Conservation (phyloP, 306 rosid species). For the Acacia acuminata region DNA sequence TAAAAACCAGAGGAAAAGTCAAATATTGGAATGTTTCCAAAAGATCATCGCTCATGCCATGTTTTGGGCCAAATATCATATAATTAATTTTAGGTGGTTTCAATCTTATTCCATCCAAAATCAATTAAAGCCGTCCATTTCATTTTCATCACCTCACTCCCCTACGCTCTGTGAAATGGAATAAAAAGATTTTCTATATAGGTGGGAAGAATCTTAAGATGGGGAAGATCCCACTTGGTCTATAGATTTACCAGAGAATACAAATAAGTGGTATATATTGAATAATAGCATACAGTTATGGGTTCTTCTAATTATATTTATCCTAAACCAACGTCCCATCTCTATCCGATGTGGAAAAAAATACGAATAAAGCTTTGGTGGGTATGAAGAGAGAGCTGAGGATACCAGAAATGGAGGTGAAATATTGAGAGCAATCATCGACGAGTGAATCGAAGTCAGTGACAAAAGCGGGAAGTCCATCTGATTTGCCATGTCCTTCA, state of each 20-base stretch:
- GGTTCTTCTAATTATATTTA: too few species aligned
- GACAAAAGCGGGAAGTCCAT: conserved; percentile 60
- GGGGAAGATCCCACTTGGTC: too few species aligned
- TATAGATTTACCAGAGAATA: too few species aligned
- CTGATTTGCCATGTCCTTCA: conserved; percentile 95
- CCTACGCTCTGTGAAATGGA: neutral
- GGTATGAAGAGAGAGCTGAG: neutral
- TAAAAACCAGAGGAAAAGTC: neutral
- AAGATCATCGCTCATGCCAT: neutral
- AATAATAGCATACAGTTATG: too few species aligned
- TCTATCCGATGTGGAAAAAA: too few species aligned
- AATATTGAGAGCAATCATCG: conserved; percentile 57
- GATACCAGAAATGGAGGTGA: conserved; percentile 59
- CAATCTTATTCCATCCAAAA: neutral
- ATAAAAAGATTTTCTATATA: too few species aligned
- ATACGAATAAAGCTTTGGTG: too few species aligned
- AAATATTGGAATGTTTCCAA: neutral
- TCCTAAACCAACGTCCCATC: too few species aligned
- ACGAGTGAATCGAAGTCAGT: conserved; percentile 52
- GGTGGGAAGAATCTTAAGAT: too few species aligned
- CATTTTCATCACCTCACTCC: neutral
- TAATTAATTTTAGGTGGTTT: neutral
- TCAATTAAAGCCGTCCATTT: neutral
- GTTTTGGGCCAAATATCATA: neutral
- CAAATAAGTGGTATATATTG: too few species aligned